Base-by-base conservation (phyloP, 495 filamentous ascomycete species). In the Annulohypoxylon nitens region DNA sequence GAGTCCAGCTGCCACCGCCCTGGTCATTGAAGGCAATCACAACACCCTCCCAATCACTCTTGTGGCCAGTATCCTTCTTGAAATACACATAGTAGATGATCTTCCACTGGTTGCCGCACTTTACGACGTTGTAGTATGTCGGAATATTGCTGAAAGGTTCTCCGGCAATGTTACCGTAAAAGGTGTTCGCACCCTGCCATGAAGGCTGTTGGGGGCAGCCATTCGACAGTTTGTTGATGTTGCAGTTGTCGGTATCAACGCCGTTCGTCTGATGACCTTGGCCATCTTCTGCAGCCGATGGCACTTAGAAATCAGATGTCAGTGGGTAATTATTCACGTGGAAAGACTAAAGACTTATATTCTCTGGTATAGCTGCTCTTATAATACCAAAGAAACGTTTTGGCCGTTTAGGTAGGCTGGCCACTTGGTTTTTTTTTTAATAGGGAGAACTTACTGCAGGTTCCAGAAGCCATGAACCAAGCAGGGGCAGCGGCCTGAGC, bases 1-100 rank as follows among this genome's bases (percentile, higher is more conserved):
- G 39, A 43, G 48, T 51, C 16, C 18, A 51, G 16, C 48, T 51
- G 2, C 48, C 48, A 25, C 48, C 48, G 12, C 48, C 48, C 25
- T 51, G 48, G 48, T 51, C 48, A 18, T 51, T 51, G 48, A 51
- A 51, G 25, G 48, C 48, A 51, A 51, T 51, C 12, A 51, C 48
- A 25, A 51, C 48, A 23, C 48, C 48, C 25, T 51, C 48, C 18
- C 48, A 51, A 51, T 51, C 48, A 26, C 48, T 51, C 48, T 51
- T 51, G 48, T 51, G 48, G 48, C 48, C 48, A 3, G 48, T 51
- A 51, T 51, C 48, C 12, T 51, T 51, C 48, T 51, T 51, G 48
- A 51, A 51, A 26, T 51, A 51, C 12, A 51, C 48, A 18, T 51
- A 51, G 12, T 51, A 51, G 48, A 51, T 51, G 1, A 51, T 51